Evolutionary conservation across 768 basidiomycete species (phyloP), one percentile per base, ranked within the genome.

Genomic region (Boletus vinaceobasis): DNA sequence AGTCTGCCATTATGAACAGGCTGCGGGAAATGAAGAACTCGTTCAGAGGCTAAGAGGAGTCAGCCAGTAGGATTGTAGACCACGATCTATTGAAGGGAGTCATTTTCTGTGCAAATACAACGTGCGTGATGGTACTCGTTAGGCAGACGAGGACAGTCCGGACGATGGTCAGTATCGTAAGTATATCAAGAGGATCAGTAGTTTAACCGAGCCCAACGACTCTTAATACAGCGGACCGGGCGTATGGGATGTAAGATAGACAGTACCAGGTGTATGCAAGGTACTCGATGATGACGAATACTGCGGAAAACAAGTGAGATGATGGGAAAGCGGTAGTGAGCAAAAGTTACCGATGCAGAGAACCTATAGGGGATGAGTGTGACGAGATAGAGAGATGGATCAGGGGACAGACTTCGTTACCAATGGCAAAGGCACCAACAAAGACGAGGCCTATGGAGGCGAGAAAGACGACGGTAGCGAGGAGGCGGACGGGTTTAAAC

Each of bases 241-340:
- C 94, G 63, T 95, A 96, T 3, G 94, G 94, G 62, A 98, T 92
- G 74, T 95, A 97, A 7, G 86, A 88, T 31, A 90, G 73, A 48
- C 81, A 84, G 69, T 89, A 95, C 93, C 93, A 97, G 21, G 87
- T 84, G 72, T 88, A 96, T 7, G 93, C 94, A 53, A 96, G 77
- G 71, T 90, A 96, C 71, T 95, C 86, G 70, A 97, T 76, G 72
- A 96, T 79, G 55, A 97, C 94, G 69, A 97, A 91, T 54, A 93
- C 90, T 91, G 72, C 14, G 13, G 10, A 48, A 29, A 9, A 21
- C 4, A 48, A 2, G 49, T 45, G 14, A 56, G 40, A 21, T 19
- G 27, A n/a, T 11, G 47, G 29, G 35, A 38, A 19, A 27, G 27
- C 8, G 45, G 43, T 23, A 11, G 14, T 17, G 52, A 32, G 26